These are phyloP conservation scores for Ceratocystis harringtonii DNA, from an alignment of 2,329 filamentous ascomycete genomes.

Conservation along the genomic window DNA sequence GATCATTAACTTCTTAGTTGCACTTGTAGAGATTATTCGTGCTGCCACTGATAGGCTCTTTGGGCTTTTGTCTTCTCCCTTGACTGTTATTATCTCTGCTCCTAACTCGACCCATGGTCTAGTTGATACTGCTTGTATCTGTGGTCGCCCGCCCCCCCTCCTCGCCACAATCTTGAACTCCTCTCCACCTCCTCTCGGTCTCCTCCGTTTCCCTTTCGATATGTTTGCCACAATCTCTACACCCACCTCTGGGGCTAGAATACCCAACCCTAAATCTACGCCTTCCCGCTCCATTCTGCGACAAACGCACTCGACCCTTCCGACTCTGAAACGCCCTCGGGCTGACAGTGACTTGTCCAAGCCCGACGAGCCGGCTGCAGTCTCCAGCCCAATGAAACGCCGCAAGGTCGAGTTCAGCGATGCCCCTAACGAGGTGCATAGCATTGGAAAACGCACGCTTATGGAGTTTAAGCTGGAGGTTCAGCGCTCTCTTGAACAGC, in stretches of 20 bases:
- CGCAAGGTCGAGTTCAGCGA: slow-evolving; percentile 45
- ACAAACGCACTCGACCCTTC: slow-evolving; percentile 21
- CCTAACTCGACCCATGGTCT: not conserved
- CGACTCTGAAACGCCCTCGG: slow-evolving; percentile 12
- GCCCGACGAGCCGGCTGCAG: slow-evolving; percentile 24
- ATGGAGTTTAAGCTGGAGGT: slow-evolving; percentile 42
- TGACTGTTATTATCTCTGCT: not conserved
- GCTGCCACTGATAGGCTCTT: not conserved
- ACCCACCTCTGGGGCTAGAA: not conserved
- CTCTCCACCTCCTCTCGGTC: not conserved
- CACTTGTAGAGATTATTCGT: too few relatives aligned
- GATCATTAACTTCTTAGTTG: too few relatives aligned
- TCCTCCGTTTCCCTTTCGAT: not conserved
- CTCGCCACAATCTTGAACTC: not conserved
- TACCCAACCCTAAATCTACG: slow-evolving; percentile 22
- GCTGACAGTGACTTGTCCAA: slow-evolving; percentile 25
- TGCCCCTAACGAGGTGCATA: slow-evolving; percentile 40
- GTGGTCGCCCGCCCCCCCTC: not conserved
- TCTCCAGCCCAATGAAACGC: slow-evolving; percentile 35
- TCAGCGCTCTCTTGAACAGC: slow-evolving; percentile 39
- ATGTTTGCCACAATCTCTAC: slow-evolving; percentile 12
- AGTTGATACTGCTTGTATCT: not conserved
- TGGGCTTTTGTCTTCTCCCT: not conserved
- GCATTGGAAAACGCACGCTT: slow-evolving; percentile 37
- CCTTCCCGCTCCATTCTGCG: slow-evolving; percentile 42